Evolutionary conservation across 352 stramenopile species (phyloP).

Genomic region (Paralagenidium karlingii): DNA sequence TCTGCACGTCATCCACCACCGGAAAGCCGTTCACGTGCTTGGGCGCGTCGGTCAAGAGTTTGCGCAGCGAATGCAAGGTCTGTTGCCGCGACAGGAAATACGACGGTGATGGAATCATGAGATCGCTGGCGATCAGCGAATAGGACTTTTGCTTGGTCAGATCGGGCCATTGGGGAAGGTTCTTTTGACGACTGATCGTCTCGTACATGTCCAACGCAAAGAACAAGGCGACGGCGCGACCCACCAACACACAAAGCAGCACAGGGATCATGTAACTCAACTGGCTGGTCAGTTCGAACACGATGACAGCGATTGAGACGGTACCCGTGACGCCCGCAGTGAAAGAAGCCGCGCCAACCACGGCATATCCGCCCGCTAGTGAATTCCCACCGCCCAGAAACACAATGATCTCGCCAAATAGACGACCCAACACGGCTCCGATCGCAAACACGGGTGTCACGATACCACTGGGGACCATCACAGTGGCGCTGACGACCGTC

Average conservation of each 20-base stretch:
- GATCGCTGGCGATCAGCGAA: constrained; percentile 41
- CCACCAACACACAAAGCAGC: constrained; percentile 64
- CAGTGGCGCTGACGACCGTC: constrained; percentile 57
- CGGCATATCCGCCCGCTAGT: constrained; percentile 53
- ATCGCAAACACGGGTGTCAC: constrained; percentile 88
- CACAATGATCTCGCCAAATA: constrained; percentile 82
- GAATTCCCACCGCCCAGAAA: constrained; percentile 30
- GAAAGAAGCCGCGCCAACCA: constrained; percentile 72
- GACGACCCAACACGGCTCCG: constrained; percentile 71
- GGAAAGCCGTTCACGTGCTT: constrained; percentile 40
- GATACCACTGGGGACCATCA: constrained; percentile 83
- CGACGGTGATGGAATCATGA: constrained; percentile 42
- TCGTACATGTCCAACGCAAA: constrained; percentile 81
- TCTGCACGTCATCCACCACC: constrained; percentile 45
- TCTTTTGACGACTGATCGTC: constrained; percentile 66
- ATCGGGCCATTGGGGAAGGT: constrained; percentile 68
- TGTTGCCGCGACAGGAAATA: constrained; percentile 36
- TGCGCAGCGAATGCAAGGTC: constrained; percentile 30
- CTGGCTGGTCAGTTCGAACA: constrained; percentile 82
- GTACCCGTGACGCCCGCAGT: constrained; percentile 69
- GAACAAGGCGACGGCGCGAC: constrained; percentile 40
- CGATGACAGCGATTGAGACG: constrained; percentile 70
- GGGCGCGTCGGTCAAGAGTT: constrained; percentile 20
- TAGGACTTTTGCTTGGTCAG: constrained; percentile 72
- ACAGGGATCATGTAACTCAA: constrained; percentile 85